phyloP scores from a whole-genome alignment of 2,329 filamentous ascomycete genomes.

The Fusarium virguliforme region DNA sequence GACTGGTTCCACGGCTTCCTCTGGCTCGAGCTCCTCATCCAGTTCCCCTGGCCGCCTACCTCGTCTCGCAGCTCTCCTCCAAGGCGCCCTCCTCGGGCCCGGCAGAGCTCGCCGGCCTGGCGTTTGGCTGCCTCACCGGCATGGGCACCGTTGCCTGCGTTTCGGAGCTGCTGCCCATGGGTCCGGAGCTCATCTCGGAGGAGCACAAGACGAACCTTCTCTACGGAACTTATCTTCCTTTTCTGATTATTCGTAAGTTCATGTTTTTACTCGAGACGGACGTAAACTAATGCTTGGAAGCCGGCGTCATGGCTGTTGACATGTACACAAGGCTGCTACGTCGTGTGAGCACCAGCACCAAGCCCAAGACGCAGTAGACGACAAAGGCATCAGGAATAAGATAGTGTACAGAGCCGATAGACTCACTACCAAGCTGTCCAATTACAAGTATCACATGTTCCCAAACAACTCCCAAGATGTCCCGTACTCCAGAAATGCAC shows the following conservation, averaged over 20 bases:
- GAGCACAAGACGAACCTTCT: slow-evolving; percentile 65
- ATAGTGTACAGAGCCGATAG: slow-evolving; percentile 31
- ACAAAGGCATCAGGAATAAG: neutral
- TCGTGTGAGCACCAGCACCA: slow-evolving; percentile 57
- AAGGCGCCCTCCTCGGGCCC: slow-evolving; percentile 56
- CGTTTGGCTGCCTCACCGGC: slow-evolving; percentile 67
- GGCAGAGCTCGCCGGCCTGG: slow-evolving; percentile 67
- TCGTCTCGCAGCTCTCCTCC: slow-evolving; percentile 59
- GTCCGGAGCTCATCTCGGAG: slow-evolving; percentile 60
- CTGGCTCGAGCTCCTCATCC: slow-evolving; percentile 65
- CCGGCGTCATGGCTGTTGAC: slow-evolving; percentile 66
- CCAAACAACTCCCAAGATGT: slow-evolving; percentile 33
- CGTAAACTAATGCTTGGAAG: slow-evolving; percentile 54
- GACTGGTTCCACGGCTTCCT: slow-evolving; percentile 69
- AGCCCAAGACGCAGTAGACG: slow-evolving; percentile 58
- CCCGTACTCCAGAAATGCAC: slow-evolving; percentile 48
- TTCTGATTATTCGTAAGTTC: slow-evolving; percentile 68
- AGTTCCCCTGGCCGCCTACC: slow-evolving; percentile 67
- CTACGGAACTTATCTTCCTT: slow-evolving; percentile 68
- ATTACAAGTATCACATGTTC: slow-evolving; percentile 35
- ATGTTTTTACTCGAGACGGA: neutral
- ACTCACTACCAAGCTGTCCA: slow-evolving; percentile 25
- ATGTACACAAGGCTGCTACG: slow-evolving; percentile 69
- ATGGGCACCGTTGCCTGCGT: slow-evolving; percentile 69
- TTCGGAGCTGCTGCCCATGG: slow-evolving; percentile 67